Percentiles rank a stretch among this genome's conserved stretches.
Evolutionary conservation across 768 basidiomycete species (phyloP).

Genomic region (Hirschioporus abietinus): DNA sequence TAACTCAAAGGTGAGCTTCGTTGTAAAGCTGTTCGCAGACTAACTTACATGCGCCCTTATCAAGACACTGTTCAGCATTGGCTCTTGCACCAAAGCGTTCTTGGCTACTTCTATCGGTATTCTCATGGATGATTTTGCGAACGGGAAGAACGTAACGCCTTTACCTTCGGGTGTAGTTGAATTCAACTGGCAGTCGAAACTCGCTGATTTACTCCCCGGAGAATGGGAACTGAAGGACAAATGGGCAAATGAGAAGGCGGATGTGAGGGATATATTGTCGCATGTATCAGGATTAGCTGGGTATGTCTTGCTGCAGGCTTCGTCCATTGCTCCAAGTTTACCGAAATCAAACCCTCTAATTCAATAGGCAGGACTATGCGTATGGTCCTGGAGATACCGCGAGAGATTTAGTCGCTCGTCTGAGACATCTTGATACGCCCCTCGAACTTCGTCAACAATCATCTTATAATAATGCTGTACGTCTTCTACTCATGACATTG

Average conservation of each 20-base stretch:
- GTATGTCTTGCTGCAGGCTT: conserved; percentile 16
- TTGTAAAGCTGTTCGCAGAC: background rate
- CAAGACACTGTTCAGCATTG: conserved; percentile 35
- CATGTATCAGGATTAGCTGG: conserved; percentile 36
- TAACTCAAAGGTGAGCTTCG: conserved; percentile 27
- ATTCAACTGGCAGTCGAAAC: conserved; percentile 32
- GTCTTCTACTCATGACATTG: background rate
- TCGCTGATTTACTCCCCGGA: conserved; percentile 31
- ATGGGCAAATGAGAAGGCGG: conserved; percentile 33
- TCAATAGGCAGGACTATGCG: conserved; percentile 28
- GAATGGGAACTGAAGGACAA: conserved; percentile 39
- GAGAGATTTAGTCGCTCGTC: conserved; percentile 18
- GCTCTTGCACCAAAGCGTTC: conserved; percentile 36
- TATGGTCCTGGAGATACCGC: conserved; percentile 26
- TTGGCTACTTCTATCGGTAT: conserved; percentile 33
- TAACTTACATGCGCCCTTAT: background rate
- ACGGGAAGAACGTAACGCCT: conserved; percentile 28
- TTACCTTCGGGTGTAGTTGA: conserved; percentile 26
- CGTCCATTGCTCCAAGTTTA: background rate
- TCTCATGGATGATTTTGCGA: conserved; percentile 35
- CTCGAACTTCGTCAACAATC: conserved; percentile 32
- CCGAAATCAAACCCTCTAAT: background rate
- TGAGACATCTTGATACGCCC: conserved; percentile 26
- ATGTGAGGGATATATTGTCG: conserved; percentile 32
- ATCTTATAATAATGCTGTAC: conserved; percentile 35